These are phyloP conservation scores for Xylaria sp. DNA, from an alignment of 2,329 filamentous ascomycete species.

Conservation along the genomic window DNA sequence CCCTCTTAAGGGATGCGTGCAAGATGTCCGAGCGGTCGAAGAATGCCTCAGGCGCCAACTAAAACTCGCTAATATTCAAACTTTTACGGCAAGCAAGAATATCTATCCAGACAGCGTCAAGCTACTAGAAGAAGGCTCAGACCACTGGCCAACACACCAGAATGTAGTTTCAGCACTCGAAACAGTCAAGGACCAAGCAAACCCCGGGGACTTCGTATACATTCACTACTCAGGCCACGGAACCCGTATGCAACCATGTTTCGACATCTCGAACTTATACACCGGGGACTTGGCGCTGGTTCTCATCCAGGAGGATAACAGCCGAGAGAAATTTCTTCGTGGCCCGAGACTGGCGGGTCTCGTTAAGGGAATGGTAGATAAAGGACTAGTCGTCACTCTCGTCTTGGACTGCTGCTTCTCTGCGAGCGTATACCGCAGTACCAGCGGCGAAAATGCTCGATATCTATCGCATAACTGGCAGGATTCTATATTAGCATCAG, in stretches of 20 bases:
- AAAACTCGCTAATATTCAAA: too few species aligned
- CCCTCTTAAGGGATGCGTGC: too few species aligned
- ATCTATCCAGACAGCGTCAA: too few species aligned
- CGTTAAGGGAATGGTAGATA: not conserved
- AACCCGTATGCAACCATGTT: not conserved
- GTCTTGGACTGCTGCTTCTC: conserved; percentile 20
- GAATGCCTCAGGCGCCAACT: too few species aligned
- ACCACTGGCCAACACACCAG: too few species aligned
- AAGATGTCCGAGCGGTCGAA: too few species aligned
- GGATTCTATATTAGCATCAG: too few species aligned
- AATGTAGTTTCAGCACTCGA: too few species aligned
- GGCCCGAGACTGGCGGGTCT: not conserved
- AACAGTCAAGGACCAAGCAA: not conserved
- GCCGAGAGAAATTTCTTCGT: not conserved
- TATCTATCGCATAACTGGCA: too few species aligned
- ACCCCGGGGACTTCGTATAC: not conserved
- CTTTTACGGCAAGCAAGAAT: too few species aligned
- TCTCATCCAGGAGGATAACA: not conserved
- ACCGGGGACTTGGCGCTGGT: not conserved
- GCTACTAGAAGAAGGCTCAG: too few species aligned
- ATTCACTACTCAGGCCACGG: conserved; percentile 10
- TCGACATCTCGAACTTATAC: not conserved
- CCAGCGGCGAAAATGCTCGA: too few species aligned
- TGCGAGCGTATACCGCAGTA: not conserved
- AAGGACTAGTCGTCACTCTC: not conserved